A percentile compares a stretch with the other conserved stretches of the same genome.
Evolutionary conservation across 352 stramenopile species (phyloP).

Genomic region (Halophytophthora polymorphica): DNA sequence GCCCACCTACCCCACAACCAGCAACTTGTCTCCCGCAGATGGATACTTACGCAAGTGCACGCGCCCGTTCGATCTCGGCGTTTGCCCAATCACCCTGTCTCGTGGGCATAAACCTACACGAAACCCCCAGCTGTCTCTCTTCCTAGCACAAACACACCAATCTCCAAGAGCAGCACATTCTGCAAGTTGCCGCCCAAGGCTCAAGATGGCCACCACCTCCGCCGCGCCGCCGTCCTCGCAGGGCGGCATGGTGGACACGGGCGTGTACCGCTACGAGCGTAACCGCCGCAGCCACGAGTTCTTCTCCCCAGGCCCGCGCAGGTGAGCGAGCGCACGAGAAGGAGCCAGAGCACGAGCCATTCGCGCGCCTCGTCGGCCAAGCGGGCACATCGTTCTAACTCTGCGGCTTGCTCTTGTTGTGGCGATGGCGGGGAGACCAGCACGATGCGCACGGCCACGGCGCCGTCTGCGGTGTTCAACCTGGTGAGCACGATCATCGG

Average conservation of each 20-base stretch:
- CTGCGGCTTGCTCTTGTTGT: slow-evolving; percentile 1
- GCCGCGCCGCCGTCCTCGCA: slow-evolving; percentile 17
- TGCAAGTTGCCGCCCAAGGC: not conserved
- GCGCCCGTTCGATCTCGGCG: not conserved
- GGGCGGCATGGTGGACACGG: slow-evolving; percentile 48
- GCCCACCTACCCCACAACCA: not conserved
- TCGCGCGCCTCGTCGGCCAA: not conserved
- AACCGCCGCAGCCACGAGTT: slow-evolving; percentile 70
- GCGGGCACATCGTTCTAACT: no score
- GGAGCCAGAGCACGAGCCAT: no score
- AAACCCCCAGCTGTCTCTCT: not conserved
- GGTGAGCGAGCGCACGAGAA: slow-evolving; percentile 13
- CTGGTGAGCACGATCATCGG: slow-evolving; percentile 89
- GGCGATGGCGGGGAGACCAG: not conserved
- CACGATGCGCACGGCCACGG: slow-evolving; percentile 58
- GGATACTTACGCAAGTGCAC: not conserved
- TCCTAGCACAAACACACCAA: no score
- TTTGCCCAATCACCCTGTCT: slow-evolving; percentile 7
- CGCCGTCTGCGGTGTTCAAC: slow-evolving; percentile 80
- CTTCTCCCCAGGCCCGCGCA: slow-evolving; percentile 68
- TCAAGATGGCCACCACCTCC: slow-evolving; percentile 12
- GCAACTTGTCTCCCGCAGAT: not conserved
- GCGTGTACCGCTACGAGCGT: slow-evolving; percentile 75
- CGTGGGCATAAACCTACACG: not conserved
- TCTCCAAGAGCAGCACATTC: not conserved